Evolutionary conservation across 495 filamentous ascomycete species (phyloP).

Genomic region (Lasiosphaeris hirsuta): DNA sequence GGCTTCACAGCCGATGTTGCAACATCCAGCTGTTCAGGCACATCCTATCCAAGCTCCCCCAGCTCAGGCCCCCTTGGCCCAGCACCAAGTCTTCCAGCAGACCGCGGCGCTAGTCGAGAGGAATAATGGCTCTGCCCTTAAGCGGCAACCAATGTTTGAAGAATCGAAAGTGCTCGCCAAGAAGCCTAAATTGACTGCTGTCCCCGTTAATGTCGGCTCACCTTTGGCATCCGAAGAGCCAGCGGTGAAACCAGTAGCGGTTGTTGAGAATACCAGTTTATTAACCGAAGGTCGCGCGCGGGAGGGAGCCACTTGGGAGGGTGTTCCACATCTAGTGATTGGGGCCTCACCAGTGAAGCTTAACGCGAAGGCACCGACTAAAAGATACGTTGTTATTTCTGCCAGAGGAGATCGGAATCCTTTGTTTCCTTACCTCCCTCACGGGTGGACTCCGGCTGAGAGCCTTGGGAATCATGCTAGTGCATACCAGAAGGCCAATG

Average conservation of each 20-base stretch:
- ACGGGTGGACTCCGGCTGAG: slow-evolving; percentile 28
- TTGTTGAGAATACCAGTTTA: slow-evolving; percentile 12
- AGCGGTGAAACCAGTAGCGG: too few relatives aligned
- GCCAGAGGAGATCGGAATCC: slow-evolving; percentile 25
- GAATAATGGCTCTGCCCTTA: slow-evolving; percentile 10
- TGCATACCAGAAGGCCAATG: slow-evolving; percentile 22
- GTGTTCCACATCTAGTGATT: slow-evolving; percentile 27
- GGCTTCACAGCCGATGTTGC: slow-evolving; percentile 5
- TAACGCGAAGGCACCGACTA: slow-evolving; percentile 26
- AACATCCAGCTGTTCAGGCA: slow-evolving; percentile 18
- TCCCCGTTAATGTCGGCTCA: not conserved
- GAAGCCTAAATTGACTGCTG: slow-evolving; percentile 20
- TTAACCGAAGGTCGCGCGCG: slow-evolving; percentile 10
- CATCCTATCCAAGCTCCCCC: slow-evolving; percentile 7
- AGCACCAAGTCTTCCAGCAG: slow-evolving; percentile 14
- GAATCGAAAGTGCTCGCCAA: slow-evolving; percentile 16
- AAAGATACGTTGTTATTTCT: slow-evolving; percentile 27
- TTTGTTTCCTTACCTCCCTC: slow-evolving; percentile 21
- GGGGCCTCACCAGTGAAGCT: slow-evolving; percentile 22
- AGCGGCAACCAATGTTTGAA: slow-evolving; percentile 16
- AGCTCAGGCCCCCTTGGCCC: slow-evolving; percentile 1
- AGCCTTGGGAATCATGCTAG: slow-evolving; percentile 26
- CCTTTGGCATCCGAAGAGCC: not conserved
- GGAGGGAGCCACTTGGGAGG: slow-evolving; percentile 10
- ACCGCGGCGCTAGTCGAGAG: not conserved